These are phyloP conservation scores for Penicillium canescens DNA, from an alignment of 495 filamentous ascomycete species.

Conservation along the genomic window DNA sequence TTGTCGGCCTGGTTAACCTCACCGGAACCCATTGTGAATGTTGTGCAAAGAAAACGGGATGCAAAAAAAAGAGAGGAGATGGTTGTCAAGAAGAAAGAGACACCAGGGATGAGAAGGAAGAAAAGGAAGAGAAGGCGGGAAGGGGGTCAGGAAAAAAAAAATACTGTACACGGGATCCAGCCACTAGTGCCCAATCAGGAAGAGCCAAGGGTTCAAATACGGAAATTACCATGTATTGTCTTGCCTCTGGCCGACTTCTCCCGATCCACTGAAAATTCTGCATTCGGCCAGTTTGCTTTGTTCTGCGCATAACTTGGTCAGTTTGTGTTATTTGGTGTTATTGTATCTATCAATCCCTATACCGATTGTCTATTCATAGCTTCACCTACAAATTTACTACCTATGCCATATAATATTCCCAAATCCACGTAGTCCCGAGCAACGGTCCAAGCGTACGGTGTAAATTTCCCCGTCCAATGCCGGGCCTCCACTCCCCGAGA, in stretches of 20 bases:
- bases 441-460: slow-evolving; percentile 32
- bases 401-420: too few relatives aligned
- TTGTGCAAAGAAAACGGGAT: slow-evolving; percentile 39
- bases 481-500: slow-evolving; percentile 26
- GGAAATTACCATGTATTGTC: slow-evolving; percentile 14
- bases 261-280: slow-evolving; percentile 38
- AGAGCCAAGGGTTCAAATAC: slow-evolving; percentile 11
- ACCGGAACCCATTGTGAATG: slow-evolving; percentile 52
- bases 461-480: slow-evolving; percentile 26
- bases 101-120: slow-evolving; percentile 39
- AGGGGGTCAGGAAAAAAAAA: slow-evolving; percentile 41
- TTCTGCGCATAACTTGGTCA: background rate
- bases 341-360: background rate
- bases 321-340: background rate
- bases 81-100: slow-evolving; percentile 41
- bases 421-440: slow-evolving; percentile 18
- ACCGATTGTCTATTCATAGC: background rate
- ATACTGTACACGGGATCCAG: slow-evolving; percentile 43
- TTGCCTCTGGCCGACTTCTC: slow-evolving; percentile 42
- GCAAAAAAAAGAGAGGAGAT: slow-evolving; percentile 45
- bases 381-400: too few relatives aligned
- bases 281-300: slow-evolving; percentile 9
- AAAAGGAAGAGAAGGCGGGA: slow-evolving; percentile 36
- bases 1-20: slow-evolving; percentile 61
- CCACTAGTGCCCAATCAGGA: slow-evolving; percentile 37